Evolutionary conservation across 1,284 basidiomycete genomes (phyloP), one percentile per base, ranked within the genome.

Genomic region (Inonotus hispidus): DNA sequence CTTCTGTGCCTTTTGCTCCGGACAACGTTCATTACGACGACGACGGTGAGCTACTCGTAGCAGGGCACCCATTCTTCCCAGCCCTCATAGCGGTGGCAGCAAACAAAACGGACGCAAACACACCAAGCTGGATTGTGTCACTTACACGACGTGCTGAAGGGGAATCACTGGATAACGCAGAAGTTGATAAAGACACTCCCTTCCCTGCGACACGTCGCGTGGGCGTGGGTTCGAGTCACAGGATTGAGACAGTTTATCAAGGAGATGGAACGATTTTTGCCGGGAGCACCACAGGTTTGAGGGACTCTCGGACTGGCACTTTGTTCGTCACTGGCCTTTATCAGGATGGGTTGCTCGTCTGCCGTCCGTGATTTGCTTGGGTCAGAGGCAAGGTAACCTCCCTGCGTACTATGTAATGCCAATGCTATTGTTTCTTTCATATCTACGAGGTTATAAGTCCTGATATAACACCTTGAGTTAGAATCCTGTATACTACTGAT

Each of bases 51-150:
- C 73, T 90, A 47, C 71, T 88, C 61, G 82, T 82, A 16, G 75
- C 82, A 0, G 87, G 88, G 0, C 88, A 89, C 65, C 82, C 88
- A 0, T 75, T 84, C 66, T 84, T 87, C 67, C 79, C 79, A 0
- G 71, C 77, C 3, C 69, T 89, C 37, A 65, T 73, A 23, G 66
- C 66, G 3, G 71, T 87, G 6, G 79, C 80, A 2, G 75, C 71
- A 35, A 75, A 76, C 62, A 75, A 77, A 62, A 68, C 71, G 0
- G 73, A 68, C 2, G 65, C 63, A 0, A 27, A 14, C 11, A 72
- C 81, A 1, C 77, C 82, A 1, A 87, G 84, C 62, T 88, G 86
- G 85, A 77, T 82, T 2, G 70, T 80, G 1, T 72, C 76, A 2
- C 72, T 87, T 54, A 61, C 65, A 4, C 69, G 71, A 6, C 56